These are phyloP conservation scores for Hypoxylon sp. DNA, from an alignment of 2,329 filamentous ascomycete species.

Conservation along the genomic window DNA sequence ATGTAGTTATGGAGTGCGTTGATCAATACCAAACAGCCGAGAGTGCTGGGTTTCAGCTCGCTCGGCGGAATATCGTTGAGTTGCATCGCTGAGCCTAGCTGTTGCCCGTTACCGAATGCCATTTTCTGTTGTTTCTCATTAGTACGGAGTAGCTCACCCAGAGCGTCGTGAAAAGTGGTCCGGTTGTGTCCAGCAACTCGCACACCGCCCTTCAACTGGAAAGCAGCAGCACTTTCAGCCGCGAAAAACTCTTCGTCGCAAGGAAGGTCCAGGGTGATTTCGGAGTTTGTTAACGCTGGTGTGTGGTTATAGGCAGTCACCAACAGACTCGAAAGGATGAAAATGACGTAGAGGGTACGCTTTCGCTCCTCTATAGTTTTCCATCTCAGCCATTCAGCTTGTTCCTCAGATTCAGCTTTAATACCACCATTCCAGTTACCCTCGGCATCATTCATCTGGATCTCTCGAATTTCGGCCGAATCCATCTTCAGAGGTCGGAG, in stretches of 20 bases:
- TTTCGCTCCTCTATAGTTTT: conserved; percentile 91
- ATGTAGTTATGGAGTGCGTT: conserved; percentile 98
- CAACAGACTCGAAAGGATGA: conserved; percentile 89
- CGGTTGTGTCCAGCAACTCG: conserved; percentile 77
- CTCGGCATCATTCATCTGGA: conserved; percentile 70
- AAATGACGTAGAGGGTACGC: conserved; percentile 91
- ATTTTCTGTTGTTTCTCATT: conserved; percentile 75
- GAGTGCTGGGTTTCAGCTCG: conserved; percentile 86
- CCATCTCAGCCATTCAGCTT: conserved; percentile 90
- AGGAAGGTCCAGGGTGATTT: conserved; percentile 89
- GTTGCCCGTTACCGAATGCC: conserved; percentile 58
- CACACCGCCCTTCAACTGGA: conserved; percentile 82
- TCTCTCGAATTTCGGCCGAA: conserved; percentile 65
- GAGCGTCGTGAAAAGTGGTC: conserved; percentile 84
- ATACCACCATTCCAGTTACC: conserved; percentile 61
- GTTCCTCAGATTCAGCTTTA: conserved; percentile 68
- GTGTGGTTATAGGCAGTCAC: conserved; percentile 95
- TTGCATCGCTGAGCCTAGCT: conserved; percentile 64
- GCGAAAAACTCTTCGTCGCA: conserved; percentile 94
- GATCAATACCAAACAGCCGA: conserved; percentile 91
- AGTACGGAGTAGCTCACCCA: conserved; percentile 84
- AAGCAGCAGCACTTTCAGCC: conserved; percentile 85
- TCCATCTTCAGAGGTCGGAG: conserved; percentile 63
- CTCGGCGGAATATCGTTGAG: conserved; percentile 68
- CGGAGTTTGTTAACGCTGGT: conserved; percentile 92